Evolutionary conservation across 768 basidiomycete species (phyloP).

Genomic region (Albatrellus ellisii): DNA sequence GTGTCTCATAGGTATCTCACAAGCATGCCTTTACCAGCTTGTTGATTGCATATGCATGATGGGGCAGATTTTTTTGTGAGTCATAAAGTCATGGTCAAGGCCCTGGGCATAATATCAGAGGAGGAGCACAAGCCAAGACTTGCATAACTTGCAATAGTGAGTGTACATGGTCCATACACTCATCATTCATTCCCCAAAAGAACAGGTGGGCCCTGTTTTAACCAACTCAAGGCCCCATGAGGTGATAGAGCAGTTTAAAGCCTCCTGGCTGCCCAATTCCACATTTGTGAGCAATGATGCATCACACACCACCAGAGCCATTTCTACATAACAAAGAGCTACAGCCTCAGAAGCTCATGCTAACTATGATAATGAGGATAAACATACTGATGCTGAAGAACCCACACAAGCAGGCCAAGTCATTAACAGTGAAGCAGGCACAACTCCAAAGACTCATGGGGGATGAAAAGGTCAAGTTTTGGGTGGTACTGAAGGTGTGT

Average conservation of each 20-base stretch:
- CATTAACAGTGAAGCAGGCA: slow-evolving; percentile 75
- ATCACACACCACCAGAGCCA: slow-evolving; percentile 63
- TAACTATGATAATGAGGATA: slow-evolving; percentile 70
- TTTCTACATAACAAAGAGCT: slow-evolving; percentile 98
- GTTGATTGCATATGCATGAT: slow-evolving; percentile 33
- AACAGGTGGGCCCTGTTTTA: slow-evolving; percentile 88
- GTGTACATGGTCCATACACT: slow-evolving; percentile 15
- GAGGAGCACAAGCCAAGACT: slow-evolving; percentile 76
- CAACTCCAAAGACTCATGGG: slow-evolving; percentile 88
- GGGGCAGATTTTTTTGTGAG: slow-evolving; percentile 81
- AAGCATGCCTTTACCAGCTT: no score
- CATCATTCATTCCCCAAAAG: slow-evolving; percentile 39
- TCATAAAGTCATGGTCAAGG: slow-evolving; percentile 89
- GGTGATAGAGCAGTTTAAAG: slow-evolving; percentile 87
- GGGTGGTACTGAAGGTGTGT: slow-evolving; percentile 59
- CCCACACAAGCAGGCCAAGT: slow-evolving; percentile 72
- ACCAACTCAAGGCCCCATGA: slow-evolving; percentile 85
- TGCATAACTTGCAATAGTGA: slow-evolving; percentile 65
- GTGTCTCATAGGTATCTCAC: slow-evolving; percentile 23
- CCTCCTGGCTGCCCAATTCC: slow-evolving; percentile 83
- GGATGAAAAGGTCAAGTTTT: slow-evolving; percentile 78
- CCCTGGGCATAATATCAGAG: slow-evolving; percentile 75
- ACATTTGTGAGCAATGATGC: slow-evolving; percentile 81
- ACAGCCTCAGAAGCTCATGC: slow-evolving; percentile 83
- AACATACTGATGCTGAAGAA: slow-evolving; percentile 77